Percentiles rank a stretch among this genome's conserved stretches.
Conservation (phyloP, 495 filamentous ascomycete species). For the Penicillium ucsense region DNA sequence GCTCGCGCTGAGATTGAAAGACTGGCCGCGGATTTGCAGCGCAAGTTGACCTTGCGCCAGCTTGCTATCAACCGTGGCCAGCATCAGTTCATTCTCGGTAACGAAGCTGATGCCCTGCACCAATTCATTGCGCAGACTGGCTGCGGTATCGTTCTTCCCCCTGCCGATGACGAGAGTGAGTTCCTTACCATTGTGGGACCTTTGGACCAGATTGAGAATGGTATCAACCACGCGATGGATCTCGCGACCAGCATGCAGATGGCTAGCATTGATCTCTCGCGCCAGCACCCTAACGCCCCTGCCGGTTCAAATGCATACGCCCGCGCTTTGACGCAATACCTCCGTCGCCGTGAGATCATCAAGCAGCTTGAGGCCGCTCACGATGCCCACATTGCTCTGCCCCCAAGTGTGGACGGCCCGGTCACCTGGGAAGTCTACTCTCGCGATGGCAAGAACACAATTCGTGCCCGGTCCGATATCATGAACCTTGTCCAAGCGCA, state of each 20-base stretch:
- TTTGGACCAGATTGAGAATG: conserved; percentile 56
- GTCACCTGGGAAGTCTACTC: conserved; percentile 77
- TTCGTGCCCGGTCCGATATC: conserved; percentile 73
- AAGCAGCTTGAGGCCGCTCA: conserved; percentile 67
- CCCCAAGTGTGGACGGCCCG: conserved; percentile 50
- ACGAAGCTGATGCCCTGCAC: conserved; percentile 64
- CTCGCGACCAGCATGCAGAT: conserved; percentile 74
- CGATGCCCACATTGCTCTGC: conserved; percentile 71
- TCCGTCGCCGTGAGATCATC: conserved; percentile 65
- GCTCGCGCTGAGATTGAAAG: conserved; percentile 71
- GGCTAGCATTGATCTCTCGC: conserved; percentile 65
- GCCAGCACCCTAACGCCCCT: conserved; percentile 63
- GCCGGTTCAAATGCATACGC: conserved; percentile 66
- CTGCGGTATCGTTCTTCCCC: conserved; percentile 77
- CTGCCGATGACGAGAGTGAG: conserved; percentile 59
- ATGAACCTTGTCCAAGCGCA: conserved; percentile 69
- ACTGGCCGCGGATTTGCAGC: conserved; percentile 59
- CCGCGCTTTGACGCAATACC: conserved; percentile 72
- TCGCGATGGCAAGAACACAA: conserved; percentile 70
- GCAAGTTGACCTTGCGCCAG: conserved; percentile 60
- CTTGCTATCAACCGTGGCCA: conserved; percentile 65
- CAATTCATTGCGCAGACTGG: conserved; percentile 86
- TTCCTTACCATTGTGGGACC: conserved; percentile 78
- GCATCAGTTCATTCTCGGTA: conserved; percentile 86
- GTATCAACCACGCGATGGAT: conserved; percentile 69